Percentiles rank a stretch among this genome's conserved stretches.
These are phyloP conservation scores for Limonium bicolor DNA, from an alignment of 148 eudicot genomes.

Conservation along the genomic window DNA sequence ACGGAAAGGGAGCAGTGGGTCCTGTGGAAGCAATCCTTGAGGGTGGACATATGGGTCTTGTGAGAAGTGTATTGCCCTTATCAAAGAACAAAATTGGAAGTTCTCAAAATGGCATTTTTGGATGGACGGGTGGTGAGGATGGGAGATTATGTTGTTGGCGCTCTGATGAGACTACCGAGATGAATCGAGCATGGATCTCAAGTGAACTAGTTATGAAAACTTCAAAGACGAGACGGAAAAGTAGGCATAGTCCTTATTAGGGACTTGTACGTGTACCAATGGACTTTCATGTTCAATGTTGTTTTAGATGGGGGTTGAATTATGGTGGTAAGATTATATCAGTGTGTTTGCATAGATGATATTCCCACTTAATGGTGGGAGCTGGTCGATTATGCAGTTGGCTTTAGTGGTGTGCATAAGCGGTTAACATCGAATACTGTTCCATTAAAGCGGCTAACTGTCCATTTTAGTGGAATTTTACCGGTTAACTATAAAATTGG, in stretches of 20 bases:
- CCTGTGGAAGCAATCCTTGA: slow-evolving; percentile 75
- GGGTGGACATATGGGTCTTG: slow-evolving; percentile 71
- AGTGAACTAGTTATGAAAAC: slow-evolving; percentile 37
- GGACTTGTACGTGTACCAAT: not conserved
- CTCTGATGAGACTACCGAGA: slow-evolving; percentile 40
- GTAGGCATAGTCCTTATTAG: slow-evolving; percentile 69
- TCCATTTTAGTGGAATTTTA: no score
- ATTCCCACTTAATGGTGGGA: no score
- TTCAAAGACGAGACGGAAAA: slow-evolving; percentile 32
- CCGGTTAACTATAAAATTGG: no score
- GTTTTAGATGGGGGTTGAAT: no score
- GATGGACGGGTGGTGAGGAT: slow-evolving; percentile 98
- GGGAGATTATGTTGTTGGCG: slow-evolving; percentile 93
- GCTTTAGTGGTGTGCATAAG: no score
- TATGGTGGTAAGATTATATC: not conserved
- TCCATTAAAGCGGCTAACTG: no score
- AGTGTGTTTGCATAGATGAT: not conserved
- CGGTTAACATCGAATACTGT: no score
- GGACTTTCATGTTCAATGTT: no score
- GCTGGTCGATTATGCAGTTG: no score
- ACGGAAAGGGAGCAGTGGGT: slow-evolving; percentile 24
- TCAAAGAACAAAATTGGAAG: slow-evolving; percentile 14
- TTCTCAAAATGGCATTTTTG: slow-evolving; percentile 39
- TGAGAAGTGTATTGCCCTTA: slow-evolving; percentile 60
- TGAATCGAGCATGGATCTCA: slow-evolving; percentile 67